Percentiles rank a stretch among this genome's conserved stretches.
phyloP scores from a whole-genome alignment of 192 early-diverging fungal genomes.

The Chytriomyces confervae region DNA sequence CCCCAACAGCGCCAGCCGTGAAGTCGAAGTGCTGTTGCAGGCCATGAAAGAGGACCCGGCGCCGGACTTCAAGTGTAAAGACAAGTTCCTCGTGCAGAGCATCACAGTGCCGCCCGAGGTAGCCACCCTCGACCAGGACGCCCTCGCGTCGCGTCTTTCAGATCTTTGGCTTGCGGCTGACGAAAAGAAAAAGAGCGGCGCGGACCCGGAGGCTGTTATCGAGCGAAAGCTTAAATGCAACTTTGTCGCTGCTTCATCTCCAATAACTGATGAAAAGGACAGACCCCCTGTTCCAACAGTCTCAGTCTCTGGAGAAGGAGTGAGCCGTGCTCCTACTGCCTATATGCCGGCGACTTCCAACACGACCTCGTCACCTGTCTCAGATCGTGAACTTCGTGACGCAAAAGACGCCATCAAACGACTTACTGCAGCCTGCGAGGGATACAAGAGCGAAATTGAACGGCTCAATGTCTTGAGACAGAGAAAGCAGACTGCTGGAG shows the following conservation, averaged over 20 bases:
- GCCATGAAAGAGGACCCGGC: slow-evolving; percentile 84
- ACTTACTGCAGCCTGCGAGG: slow-evolving; percentile 57
- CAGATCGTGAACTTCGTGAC: slow-evolving; percentile 39
- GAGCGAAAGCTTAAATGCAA: slow-evolving; percentile 56
- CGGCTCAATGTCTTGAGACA: slow-evolving; percentile 52
- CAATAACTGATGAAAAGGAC: not conserved
- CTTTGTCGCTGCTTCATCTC: slow-evolving; percentile 29
- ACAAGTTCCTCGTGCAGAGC: slow-evolving; percentile 96
- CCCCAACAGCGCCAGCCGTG: slow-evolving; percentile 52
- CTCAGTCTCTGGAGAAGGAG: not conserved
- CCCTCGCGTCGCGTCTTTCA: slow-evolving; percentile 42
- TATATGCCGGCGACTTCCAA: not conserved
- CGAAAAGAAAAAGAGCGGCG: slow-evolving; percentile 44
- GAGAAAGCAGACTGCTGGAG: slow-evolving; percentile 30
- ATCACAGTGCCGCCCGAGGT: slow-evolving; percentile 71
- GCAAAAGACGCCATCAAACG: slow-evolving; percentile 52
- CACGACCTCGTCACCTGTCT: not conserved
- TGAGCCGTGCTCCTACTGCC: slow-evolving; percentile 2
- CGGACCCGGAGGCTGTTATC: slow-evolving; percentile 39
- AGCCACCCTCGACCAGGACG: slow-evolving; percentile 65
- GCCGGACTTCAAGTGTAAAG: slow-evolving; percentile 82
- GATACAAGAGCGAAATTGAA: slow-evolving; percentile 63
- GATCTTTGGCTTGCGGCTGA: slow-evolving; percentile 59
- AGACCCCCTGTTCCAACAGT: slow-evolving; percentile 11
- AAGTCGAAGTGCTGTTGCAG: slow-evolving; percentile 89